Base-by-base conservation (phyloP, 2,329 filamentous ascomycete species). In the Epichloe festucae region DNA sequence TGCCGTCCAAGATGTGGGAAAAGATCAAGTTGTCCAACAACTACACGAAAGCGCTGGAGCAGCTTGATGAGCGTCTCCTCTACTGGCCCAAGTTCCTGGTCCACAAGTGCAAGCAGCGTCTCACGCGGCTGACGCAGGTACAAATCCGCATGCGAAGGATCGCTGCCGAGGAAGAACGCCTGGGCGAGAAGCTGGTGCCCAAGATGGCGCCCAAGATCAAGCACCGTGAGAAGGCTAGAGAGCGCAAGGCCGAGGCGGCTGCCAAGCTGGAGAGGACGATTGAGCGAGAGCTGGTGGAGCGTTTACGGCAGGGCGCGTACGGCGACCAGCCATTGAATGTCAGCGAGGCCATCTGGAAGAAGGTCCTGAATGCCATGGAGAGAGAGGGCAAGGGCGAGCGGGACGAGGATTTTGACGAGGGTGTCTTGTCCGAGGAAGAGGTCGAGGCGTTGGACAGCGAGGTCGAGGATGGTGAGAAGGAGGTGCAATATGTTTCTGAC, bases 201-300 rank as follows among this genome's bases (percentile, higher is more conserved):
- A 89, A 89, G 69, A 71, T 96, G 63, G 91, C 93, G 52, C 90
- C 91, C 50, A 98, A 98, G 77, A 81, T 98, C 52, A 76, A 79
- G 58, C 78, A 84, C 60, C 77, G 87, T 58, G 87, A 93, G 67
- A 79, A 79, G 59, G 85, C 85, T 3, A 76, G 87, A 62, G 85
- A 89, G 70, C 75, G 85, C 58, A 89, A 87, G 70, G 85, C 84
- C 11, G 82, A 87, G 68, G 82, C 82, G 19, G 87, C 87, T 7
- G 93, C 93, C 21, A 96, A 96, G 79, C 82, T 98, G 55, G 93
- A 98, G 76, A 77, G 89, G 58, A 89, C 89, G 7, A 97, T 98
- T 67, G 93, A 98, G 76, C 77, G 93, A 51, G 91, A 97, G 70
- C 76, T 98, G 58, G 85, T 98, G 60, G 89, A 97, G 70, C 77